Base-by-base conservation (phyloP, 169 alveolate species). In the Cyclospora cayetanensis region DNA sequence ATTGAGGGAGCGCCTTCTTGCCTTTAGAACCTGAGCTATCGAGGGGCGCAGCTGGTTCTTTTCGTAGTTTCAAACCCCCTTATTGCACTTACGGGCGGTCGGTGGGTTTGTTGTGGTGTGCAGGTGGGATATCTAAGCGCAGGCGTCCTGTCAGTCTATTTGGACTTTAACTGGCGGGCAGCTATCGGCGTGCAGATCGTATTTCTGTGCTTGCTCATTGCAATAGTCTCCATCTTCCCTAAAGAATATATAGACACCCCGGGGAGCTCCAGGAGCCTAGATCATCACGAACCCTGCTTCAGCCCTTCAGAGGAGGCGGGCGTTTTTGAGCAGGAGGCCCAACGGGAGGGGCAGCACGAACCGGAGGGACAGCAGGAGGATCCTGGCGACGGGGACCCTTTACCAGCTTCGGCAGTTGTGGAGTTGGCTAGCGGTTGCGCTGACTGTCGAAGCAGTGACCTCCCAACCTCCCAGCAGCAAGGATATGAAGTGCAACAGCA, bases 51-150 rank as follows among this genome's bases (percentile, higher is more conserved):
- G n/a, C n/a, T n/a, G n/a, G n/a, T n/a, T n/a, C n/a, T n/a, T n/a
- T n/a, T n/a, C n/a, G n/a, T n/a, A n/a, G n/a, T n/a, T n/a, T n/a
- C n/a, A n/a, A n/a, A n/a, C n/a, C n/a, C n/a, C n/a, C n/a, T n/a
- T n/a, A n/a, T n/a, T n/a, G n/a, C n/a, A n/a, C n/a, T n/a, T n/a
- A n/a, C n/a, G n/a, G n/a, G n/a, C 15, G 60, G 9, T 46, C 60
- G 9, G 60, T 46, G 25, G 37, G 74, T 20, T 63, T 18, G 35
- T 25, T 20, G 20, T 18, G 25, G 25, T 60, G 50, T 20, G 72
- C 93, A 88, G 93, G 88, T 89, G 53, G 93, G 93, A 27, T 89
- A 89, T 65, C 63, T 89, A 60, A 55, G 43, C 41, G 77, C 93
- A 4, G 93, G 88, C 1, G 77, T 68, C 50, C 35, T 86, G 43